These are phyloP conservation scores for Aspergillus hiratsukae DNA, from an alignment of 2,329 filamentous ascomycete species.

Conservation along the genomic window DNA sequence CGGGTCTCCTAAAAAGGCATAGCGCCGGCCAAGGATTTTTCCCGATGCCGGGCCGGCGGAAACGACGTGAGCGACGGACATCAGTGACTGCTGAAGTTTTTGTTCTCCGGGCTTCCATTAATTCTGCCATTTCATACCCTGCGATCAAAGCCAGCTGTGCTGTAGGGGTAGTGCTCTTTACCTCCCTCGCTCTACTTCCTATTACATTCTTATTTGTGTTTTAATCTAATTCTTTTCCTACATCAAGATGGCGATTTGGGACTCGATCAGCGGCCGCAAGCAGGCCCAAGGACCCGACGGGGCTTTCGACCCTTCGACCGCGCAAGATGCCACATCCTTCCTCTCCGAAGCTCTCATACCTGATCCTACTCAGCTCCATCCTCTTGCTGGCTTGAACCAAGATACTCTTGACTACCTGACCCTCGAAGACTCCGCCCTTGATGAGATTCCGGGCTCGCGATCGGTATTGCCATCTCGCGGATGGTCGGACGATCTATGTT, in stretches of 20 bases:
- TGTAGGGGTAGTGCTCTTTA: constrained; percentile 1
- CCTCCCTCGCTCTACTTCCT: constrained; percentile 14
- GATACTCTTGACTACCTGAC: constrained; percentile 92
- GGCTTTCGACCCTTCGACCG: constrained; percentile 66
- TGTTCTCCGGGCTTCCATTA: constrained; percentile 17
- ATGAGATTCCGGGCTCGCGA: constrained; percentile 77
- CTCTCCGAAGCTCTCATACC: constrained; percentile 70
- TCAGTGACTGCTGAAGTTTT: constrained; percentile 32
- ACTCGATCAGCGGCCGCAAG: constrained; percentile 59
- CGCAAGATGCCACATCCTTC: constrained; percentile 81
- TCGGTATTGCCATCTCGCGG: constrained; percentile 90
- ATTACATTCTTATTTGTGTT: constrained; percentile 20
- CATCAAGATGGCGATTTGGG: constrained; percentile 54
- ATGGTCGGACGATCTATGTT: constrained; percentile 97
- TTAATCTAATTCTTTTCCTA: constrained; percentile 19
- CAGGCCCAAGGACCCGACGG: constrained; percentile 51
- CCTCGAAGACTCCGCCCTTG: constrained; percentile 85
- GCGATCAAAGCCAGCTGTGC: constrained; percentile 1
- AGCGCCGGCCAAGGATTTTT: constrained; percentile 23
- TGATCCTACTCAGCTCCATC: constrained; percentile 85
- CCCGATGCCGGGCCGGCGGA: constrained; percentile 12
- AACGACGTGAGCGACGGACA: constrained; percentile 24
- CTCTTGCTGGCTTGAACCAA: constrained; percentile 86
- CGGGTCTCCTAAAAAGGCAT: constrained; percentile 20
- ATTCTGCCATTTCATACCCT: constrained; percentile 11